Base-by-base conservation (phyloP, 148 eudicot genomes). In the Vaccinium corymbosum region DNA sequence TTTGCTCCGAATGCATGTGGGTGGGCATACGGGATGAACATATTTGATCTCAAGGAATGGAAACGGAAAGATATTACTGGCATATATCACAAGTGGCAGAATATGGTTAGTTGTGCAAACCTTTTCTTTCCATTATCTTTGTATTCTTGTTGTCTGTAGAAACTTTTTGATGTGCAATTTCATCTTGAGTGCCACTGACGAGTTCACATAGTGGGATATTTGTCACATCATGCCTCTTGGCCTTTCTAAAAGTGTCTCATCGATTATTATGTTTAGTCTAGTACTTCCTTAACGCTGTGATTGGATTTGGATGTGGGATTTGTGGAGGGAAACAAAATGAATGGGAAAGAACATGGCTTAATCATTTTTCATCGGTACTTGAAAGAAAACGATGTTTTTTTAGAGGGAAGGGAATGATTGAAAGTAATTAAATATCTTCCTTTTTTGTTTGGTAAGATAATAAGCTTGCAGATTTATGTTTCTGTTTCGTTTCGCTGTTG, bases 1-100 rank as follows among this genome's bases (percentile, higher is more conserved):
- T 95, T 95, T 74, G 93, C 93, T 85, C 98, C 98, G 27, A 89
- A 89, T 88, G 95, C 98, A 19, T 95, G 98, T 85, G 98, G 97
- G 79, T 95, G 98, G 98, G 98, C 98, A 1, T 95, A 94, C 84
- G 98, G 98, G 74, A 95, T 95, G 98, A 95, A 95, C 84, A 73
- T 95, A 11, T 95, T 95, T 88, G 97, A 95, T 89, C 95, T 95
- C 53, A 90, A 94, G 88, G 93, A 86, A 84, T 95, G 98, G 97
- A 95, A 90, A 85, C 90, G 85, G 86, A 89, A 88, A 82, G 93
- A 94, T 87, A 94, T 94, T 38, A 95, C 98, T 17, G 98, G 95
- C 51, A 91, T 94, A 81, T 95, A 95, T 83, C 98, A 95, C 92
- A 90, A 85, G 87, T 95, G 98, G 98, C 98, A 95, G 85, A 92